Evolutionary conservation across 31 red algal species (phyloP).

Genomic region (Odonthalia washingtoniensis): DNA sequence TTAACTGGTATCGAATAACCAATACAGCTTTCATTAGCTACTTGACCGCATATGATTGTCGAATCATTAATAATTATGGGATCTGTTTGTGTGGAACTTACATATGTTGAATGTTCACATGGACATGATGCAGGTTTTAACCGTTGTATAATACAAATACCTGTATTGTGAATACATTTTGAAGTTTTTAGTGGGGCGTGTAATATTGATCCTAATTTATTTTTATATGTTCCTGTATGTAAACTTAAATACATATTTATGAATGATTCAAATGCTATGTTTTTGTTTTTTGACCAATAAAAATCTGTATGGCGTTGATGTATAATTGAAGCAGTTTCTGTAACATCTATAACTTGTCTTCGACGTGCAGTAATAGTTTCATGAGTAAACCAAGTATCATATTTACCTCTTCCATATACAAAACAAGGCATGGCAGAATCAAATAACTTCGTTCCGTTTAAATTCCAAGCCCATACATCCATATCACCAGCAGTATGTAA

Average conservation of each 20-base stretch:
- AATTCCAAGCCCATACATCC: conserved; percentile 99
- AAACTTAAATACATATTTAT: conserved; percentile 98
- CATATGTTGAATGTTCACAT: conserved; percentile 97
- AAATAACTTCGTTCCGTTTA: conserved; percentile 86
- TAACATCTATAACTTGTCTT: conserved; percentile 91
- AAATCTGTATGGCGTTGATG: conserved; percentile 91
- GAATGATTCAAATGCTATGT: conserved; percentile 96
- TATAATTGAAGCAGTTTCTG: conserved; percentile 92
- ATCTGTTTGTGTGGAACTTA: conserved; percentile 94
- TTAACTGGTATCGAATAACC: conserved; percentile 96
- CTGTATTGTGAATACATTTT: conserved; percentile 86
- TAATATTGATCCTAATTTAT: conserved; percentile 97
- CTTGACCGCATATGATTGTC: conserved; percentile 95
- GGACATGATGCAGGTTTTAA: conserved; percentile 94
- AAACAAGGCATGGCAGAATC: conserved; percentile 98
- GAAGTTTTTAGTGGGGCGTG: conserved; percentile 97
- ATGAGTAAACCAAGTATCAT: conserved; percentile 99
- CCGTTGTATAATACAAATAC: conserved; percentile 94
- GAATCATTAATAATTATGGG: conserved; percentile 97
- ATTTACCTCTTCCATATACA: conserved; percentile 99
- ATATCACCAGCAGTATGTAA: conserved; percentile 99
- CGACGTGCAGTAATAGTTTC: conserved; percentile 95
- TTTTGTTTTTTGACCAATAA: conserved; percentile 99
- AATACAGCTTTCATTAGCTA: conserved; percentile 93
- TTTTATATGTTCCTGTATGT: conserved; percentile 94